Base-by-base conservation (phyloP, 108 stramenopile species). In the Pseudonitzschia pungens region DNA sequence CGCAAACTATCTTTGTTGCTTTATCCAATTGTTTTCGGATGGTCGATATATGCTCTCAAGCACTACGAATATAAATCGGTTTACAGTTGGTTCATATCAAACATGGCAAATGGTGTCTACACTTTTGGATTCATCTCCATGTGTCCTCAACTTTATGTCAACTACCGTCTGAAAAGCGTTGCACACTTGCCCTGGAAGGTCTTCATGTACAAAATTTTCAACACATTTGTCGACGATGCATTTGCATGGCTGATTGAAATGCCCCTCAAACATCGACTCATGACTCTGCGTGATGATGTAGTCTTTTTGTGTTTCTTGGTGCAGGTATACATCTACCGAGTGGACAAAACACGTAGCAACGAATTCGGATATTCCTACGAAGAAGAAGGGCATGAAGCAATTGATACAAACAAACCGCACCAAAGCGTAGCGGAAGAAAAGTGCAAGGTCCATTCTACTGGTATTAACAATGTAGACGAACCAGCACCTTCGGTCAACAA, bases 61-160 rank as follows among this genome's bases (percentile, higher is more conserved):
- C 68, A 74, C 32, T 80, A 85, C 70, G 52, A 63, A 32, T 82
- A 85, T 75, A 69, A 41, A 42, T 57, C 73, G 15, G 74, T 68
- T 68, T 87, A 74, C 64, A 72, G 69, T 14, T 87, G 83, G 81
- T 40, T 83, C 44, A 77, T 87, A 14, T 77, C 72, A 0, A 78
- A 77, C 59, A 27, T 78, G 55, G 87, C 83, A 11, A 79, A 84
- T 66, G 79, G 72, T 7, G 81, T 87, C 4, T 87, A 87, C 56
- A 80, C 74, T 21, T 85, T 87, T 74, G 87, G 87, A 14, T 87
- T 87, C 72, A 79, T 87, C 27, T 71, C 74, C 1, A 67, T 87
- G 33, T 81, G 80, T 28, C 86, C 86, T 15, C 86, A 87, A 73
- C 72, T 88, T 18, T 92, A 88, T 75, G 82, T 92, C 48, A 92